Conservation (phyloP, 2,329 filamentous ascomycete genomes). For the Arthrinium phaeospermum region DNA sequence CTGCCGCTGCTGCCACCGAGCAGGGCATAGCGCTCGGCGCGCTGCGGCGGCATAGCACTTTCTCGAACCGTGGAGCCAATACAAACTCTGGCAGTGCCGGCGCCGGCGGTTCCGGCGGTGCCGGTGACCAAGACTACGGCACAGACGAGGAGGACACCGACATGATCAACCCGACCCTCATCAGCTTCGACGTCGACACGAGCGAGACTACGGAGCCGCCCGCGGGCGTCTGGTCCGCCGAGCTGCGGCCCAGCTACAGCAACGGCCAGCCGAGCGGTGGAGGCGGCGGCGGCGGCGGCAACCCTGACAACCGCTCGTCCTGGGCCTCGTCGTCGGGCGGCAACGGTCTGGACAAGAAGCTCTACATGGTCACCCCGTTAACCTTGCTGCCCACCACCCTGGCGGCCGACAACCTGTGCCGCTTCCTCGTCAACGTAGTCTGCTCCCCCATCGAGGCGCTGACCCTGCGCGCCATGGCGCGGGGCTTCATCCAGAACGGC, state of each 20-base stretch:
- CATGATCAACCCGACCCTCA: constrained; percentile 60
- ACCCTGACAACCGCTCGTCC: constrained; percentile 22
- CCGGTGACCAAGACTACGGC: constrained; percentile 53
- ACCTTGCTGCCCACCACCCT: constrained; percentile 55
- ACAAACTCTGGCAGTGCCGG: constrained; percentile 58
- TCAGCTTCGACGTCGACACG: constrained; percentile 67
- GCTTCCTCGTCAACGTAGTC: constrained; percentile 48
- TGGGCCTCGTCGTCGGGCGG: background rate
- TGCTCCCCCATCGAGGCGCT: constrained; percentile 54
- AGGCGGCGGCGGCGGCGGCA: constrained; percentile 39
- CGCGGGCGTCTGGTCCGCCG: constrained; percentile 62
- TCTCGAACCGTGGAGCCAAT: constrained; percentile 42
- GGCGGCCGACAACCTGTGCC: constrained; percentile 54
- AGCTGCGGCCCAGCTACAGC: constrained; percentile 57
- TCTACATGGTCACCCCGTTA: constrained; percentile 54
- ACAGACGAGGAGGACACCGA: constrained; percentile 64
- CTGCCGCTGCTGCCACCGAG: constrained; percentile 17
- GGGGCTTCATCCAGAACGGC: constrained; percentile 43
- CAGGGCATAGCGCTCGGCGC: constrained; percentile 37
- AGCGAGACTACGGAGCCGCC: constrained; percentile 58
- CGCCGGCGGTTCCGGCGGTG: background rate
- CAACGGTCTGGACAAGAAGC: background rate
- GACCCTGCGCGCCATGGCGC: constrained; percentile 51
- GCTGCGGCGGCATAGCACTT: constrained; percentile 50
- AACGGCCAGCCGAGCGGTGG: constrained; percentile 31